These are phyloP conservation scores for Phytophthora niederhauseri DNA, from an alignment of 352 stramenopile species.

Conservation along the genomic window DNA sequence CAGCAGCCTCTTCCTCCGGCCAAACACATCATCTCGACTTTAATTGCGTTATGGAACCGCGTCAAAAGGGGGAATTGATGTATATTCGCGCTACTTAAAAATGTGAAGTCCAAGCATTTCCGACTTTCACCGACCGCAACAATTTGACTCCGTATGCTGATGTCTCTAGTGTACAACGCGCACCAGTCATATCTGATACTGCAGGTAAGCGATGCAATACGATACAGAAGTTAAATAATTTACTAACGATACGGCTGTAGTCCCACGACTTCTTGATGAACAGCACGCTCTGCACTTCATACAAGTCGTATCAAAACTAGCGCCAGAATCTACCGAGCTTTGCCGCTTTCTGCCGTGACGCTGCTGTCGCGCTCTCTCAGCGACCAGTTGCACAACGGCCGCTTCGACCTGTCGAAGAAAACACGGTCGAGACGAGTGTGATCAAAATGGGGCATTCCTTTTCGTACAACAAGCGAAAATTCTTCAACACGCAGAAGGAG, in stretches of 20 bases:
- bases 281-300: neutral
- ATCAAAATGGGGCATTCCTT: neutral
- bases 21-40: neutral
- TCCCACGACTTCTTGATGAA: neutral
- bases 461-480: neutral
- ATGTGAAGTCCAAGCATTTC: neutral
- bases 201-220: neutral
- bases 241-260: neutral
- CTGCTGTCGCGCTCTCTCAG: neutral
- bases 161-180: neutral
- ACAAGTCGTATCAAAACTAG: neutral
- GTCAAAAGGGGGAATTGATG: neutral
- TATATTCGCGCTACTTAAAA: neutral
- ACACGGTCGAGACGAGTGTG: neutral
- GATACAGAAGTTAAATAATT: too few species aligned
- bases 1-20: neutral
- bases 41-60: neutral
- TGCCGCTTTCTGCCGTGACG: neutral
- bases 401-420: neutral
- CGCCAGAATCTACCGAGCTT: neutral
- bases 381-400: neutral
- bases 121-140: neutral
- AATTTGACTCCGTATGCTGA: neutral
- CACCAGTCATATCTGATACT: neutral
- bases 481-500: neutral